A percentile compares a stretch with the other conserved stretches of the same genome.
phyloP scores from a whole-genome alignment of 495 filamentous ascomycete genomes.

The Aspergillus panamensis region DNA sequence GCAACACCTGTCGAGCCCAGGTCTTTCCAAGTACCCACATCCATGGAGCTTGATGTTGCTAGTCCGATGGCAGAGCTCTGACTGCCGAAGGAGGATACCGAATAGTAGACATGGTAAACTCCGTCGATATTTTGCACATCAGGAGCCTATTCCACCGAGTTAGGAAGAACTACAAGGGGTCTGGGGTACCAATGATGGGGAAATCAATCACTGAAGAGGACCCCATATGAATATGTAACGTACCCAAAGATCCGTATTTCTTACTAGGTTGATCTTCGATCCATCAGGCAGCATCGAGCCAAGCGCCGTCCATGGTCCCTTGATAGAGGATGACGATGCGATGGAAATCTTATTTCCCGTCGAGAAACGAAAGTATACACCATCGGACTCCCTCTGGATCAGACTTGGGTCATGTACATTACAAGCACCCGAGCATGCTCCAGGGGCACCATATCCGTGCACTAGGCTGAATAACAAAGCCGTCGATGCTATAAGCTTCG shows the following conservation, averaged over 20 bases:
- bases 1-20: slow-evolving; percentile 51
- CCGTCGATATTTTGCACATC: slow-evolving; percentile 55
- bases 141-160: slow-evolving; percentile 53
- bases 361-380: slow-evolving; percentile 69
- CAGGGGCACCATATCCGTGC: slow-evolving; percentile 51
- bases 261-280: slow-evolving; percentile 57
- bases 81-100: slow-evolving; percentile 63
- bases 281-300: slow-evolving; percentile 58
- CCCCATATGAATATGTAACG: slow-evolving; percentile 8
- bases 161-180: neutral
- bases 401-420: slow-evolving; percentile 62
- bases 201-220: neutral
- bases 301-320: slow-evolving; percentile 62
- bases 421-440: slow-evolving; percentile 58
- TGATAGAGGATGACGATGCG: slow-evolving; percentile 55
- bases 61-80: slow-evolving; percentile 66
- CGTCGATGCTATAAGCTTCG: slow-evolving; percentile 7
- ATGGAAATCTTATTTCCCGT: slow-evolving; percentile 65
- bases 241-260: slow-evolving; percentile 65
- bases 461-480: slow-evolving; percentile 21
- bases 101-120: slow-evolving; percentile 69
- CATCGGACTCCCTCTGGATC: slow-evolving; percentile 59
- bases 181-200: neutral
- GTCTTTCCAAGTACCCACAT: slow-evolving; percentile 56
- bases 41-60: slow-evolving; percentile 60